Evolutionary conservation across 1,139 yeast genomes (phyloP).

Genomic region (Debaryomyces subglobosus): DNA sequence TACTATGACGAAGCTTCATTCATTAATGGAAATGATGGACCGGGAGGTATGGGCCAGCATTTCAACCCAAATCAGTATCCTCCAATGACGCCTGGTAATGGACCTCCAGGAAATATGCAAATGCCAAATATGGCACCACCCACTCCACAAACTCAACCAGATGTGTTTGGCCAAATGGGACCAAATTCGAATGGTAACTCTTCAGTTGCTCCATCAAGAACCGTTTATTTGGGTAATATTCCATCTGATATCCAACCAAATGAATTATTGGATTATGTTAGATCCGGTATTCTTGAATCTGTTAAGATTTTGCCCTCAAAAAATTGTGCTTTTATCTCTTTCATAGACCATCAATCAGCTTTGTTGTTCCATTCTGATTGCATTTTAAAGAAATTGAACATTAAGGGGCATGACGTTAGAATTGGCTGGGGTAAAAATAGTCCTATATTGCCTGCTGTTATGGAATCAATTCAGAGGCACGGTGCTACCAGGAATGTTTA

Average conservation of each 20-base stretch:
- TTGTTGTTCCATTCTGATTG: slow-evolving; percentile 65
- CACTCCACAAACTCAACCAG: slow-evolving; percentile 9
- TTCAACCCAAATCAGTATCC: slow-evolving; percentile 1
- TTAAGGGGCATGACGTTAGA: slow-evolving; percentile 59
- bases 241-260: slow-evolving; percentile 82
- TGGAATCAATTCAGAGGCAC: slow-evolving; percentile 75
- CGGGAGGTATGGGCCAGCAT: slow-evolving; percentile 6
- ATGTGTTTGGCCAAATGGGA: slow-evolving; percentile 8
- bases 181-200: slow-evolving; percentile 16
- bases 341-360: slow-evolving; percentile 63
- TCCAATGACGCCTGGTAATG: slow-evolving; percentile 6
- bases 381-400: slow-evolving; percentile 56
- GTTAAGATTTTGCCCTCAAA: slow-evolving; percentile 58
- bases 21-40: slow-evolving; percentile 17
- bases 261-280: slow-evolving; percentile 84
- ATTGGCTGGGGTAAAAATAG: slow-evolving; percentile 74
- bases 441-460: slow-evolving; percentile 67
- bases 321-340: slow-evolving; percentile 65
- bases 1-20: slow-evolving; percentile 29
- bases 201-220: slow-evolving; percentile 68
- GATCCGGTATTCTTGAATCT: slow-evolving; percentile 88
- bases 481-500: slow-evolving; percentile 93
- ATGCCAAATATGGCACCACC: slow-evolving; percentile 9
- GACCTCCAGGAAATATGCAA: slow-evolving; percentile 9
- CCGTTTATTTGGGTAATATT: slow-evolving; percentile 88